phyloP scores from a whole-genome alignment of 306 rosid genomes.

The Fragaria vesca region DNA sequence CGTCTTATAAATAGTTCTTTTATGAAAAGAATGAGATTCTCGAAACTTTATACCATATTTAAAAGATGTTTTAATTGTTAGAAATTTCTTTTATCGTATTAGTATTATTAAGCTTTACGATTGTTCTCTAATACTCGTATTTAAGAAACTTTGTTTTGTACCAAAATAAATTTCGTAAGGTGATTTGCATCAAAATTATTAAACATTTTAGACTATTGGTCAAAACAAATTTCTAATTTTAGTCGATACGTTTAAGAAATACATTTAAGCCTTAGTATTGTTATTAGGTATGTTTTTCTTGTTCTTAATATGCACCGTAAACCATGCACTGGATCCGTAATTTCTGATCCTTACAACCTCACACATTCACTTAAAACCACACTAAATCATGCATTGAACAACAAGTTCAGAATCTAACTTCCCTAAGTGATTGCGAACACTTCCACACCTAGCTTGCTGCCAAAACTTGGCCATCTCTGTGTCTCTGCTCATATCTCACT shows the following conservation, averaged over 20 bases:
- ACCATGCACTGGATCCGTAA: conserved; percentile 1
- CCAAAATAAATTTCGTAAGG: no score
- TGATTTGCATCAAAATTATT: no score
- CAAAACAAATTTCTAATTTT: not conserved
- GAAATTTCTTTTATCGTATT: no score
- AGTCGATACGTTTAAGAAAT: no score
- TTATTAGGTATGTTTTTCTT: not conserved
- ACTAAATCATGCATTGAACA: not conserved
- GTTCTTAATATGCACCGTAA: not conserved
- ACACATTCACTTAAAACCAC: not conserved
- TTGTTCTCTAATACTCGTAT: no score
- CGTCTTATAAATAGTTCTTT: rapidly evolving
- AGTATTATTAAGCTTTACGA: no score
- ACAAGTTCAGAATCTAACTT: not conserved
- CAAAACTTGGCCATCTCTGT: not conserved
- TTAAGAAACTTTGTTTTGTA: no score
- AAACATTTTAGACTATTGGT: no score
- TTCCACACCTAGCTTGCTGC: not conserved
- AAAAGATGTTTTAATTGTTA: no score
- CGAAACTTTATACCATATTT: no score
- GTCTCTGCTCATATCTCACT: not conserved
- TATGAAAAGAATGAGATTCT: no score
- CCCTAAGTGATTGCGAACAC: not conserved
- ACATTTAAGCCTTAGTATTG: not conserved
- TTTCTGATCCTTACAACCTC: not conserved